Conservation (phyloP, 192 early-diverging fungal genomes). For the Spizellomyces punctatus region DNA sequence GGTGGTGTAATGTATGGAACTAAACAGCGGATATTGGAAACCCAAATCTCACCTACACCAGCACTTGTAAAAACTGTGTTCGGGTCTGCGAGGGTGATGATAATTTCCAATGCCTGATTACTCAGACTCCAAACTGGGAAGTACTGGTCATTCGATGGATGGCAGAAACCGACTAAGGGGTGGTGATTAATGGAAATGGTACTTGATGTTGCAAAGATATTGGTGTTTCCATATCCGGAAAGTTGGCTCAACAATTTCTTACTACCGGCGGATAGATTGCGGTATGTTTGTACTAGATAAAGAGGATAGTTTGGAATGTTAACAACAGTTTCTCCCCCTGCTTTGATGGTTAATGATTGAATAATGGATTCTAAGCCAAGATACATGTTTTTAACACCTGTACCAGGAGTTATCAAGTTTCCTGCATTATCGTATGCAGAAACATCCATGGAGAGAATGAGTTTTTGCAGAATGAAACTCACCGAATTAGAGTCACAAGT, state of each 20-base stretch:
- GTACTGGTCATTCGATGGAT: background rate
- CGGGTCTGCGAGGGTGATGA: constrained; percentile 15
- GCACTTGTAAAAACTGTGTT: constrained; percentile 1
- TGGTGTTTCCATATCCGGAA: constrained; percentile 9
- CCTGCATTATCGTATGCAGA: background rate
- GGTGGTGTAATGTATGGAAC: constrained; percentile 22
- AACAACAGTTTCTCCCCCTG: background rate
- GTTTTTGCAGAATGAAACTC: constrained; percentile 7
- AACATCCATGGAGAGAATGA: constrained; percentile 9
- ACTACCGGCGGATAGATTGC: background rate
- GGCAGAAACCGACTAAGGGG: constrained; percentile 11
- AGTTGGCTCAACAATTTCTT: constrained; percentile 5
- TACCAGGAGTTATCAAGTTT: background rate
- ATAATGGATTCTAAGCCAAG: constrained; percentile 13
- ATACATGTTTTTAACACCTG: background rate
- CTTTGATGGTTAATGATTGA: background rate
- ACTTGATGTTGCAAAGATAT: constrained; percentile 9
- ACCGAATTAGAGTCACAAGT: background rate
- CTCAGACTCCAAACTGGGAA: constrained; percentile 9
- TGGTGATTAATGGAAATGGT: background rate
- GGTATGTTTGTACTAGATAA: constrained; percentile 1
- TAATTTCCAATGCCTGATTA: constrained; percentile 22
- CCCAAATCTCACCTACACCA: constrained; percentile 3
- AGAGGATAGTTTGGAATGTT: constrained; percentile 6
- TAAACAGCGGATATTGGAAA: constrained; percentile 18